Evolutionary conservation across 2,329 filamentous ascomycete species (phyloP), one percentile per base, ranked within the genome.

Genomic region (Dissoconium aciculare): DNA sequence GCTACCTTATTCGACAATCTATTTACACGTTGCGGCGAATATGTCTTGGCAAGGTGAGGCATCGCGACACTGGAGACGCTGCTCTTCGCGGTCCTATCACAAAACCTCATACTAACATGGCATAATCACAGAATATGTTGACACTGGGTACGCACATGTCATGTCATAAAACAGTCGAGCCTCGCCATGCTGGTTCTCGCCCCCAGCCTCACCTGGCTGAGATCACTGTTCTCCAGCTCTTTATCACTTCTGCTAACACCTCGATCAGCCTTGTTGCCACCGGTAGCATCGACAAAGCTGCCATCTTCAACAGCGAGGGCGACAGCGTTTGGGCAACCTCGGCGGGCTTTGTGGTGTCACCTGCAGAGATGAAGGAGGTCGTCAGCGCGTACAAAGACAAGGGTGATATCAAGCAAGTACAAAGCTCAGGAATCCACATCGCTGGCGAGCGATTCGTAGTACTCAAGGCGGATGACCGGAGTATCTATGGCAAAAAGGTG

Each of bases 401-500:
- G 44, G 59, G 69, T 34, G 59, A 31, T 8, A 63, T 68, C 44
- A 73, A 78, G 60, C 68, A 74, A 51, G 71, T 81, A 38, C 76
- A 76, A 47, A 60, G 64, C 31, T 74, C 76, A 13, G 87, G 87
- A 41, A 55, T 94, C 51, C 69, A 81, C 60, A 58, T 94, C 47
- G 74, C 59, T 28, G 79, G 78, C 42, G 72, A 77, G 53, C 79
- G 81, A 59, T 94, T 77, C 57, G 69, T 94, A 54, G 66, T 77
- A 52, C 67, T 81, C 54, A 74, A 71, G 53, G 71, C 76, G 31
- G 80, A 85, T 39, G 83, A 79, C 17, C 68, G 78, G 54, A 78
- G 73, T 61, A 59, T 92, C 48, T 92, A 92, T 59, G 81, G 74
- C 43, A 83, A 85, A 70, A 75, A 83, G 71, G 84, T 91, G 64